Evolutionary conservation across 345 rosid species (phyloP), one percentile per base, ranked within the genome.

Genomic region (Salix exigua): DNA sequence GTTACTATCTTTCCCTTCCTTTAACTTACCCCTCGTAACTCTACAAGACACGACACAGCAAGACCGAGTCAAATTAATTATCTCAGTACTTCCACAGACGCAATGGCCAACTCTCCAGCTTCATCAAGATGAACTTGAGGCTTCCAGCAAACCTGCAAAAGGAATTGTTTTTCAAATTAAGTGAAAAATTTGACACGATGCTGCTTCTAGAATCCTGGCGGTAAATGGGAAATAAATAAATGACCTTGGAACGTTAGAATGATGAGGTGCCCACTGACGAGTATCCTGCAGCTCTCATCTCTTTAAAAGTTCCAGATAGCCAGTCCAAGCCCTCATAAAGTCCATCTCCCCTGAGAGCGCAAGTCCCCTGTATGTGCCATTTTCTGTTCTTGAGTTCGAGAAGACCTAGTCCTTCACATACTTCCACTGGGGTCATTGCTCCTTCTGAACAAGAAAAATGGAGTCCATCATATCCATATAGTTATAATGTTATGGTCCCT

Each of bases 311-410:
- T 70, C 88, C 69, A 25, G 97, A 81, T 75, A 96, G 83, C 98
- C 99, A 93, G 83, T 94, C 98, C 88, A 93, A 85, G 35, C 99
- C 99, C 82, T 96, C 99, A 10, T 96, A 96, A 19, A 96, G 97
- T 19, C 99, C 99, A 69, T 93, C 99, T 75, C 99, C 99, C 82
- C 82, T 85, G 51, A 96, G 90, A 9, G 99, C 98, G 64, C 98
- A 92, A 76, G 98, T 94, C 69, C 98, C 99, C 84, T 96, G 98
- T 82, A 94, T 94, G 83, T 96, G 97, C 99, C 99, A 96, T 82
- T 91, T 96, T 82, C 98, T 86, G 89, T 94, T 91, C 91, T 92
- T 91, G 37, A 94, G 91, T 77, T 90, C 98, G 77, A 90, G 85
- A 38, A 96, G 91, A 63, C 99, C 98, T 70, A 96, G 85, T 68